Evolutionary conservation across 1,139 yeast genomes (phyloP), one percentile per base, ranked within the genome.

Genomic region (Yamadazyma friedrichii): DNA sequence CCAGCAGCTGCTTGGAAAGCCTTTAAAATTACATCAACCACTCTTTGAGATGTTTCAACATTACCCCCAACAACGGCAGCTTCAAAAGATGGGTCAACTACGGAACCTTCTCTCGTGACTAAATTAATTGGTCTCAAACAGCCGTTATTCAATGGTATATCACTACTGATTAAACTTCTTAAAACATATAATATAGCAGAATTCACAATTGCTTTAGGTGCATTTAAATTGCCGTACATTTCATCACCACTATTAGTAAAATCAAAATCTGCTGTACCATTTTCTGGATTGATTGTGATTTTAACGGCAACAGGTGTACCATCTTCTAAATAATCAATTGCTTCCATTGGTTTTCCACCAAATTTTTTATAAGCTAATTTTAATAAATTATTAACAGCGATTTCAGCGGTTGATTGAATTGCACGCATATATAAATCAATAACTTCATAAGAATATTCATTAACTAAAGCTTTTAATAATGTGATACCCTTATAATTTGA

Each of bases 11-110:
- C 86, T 46, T 76, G 73, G 56, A 87, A 86, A 0, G 95, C 88
- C 51, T 79, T 80, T 53, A 88, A 68, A 44, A 87, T 75, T 3
- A 84, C 89, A 60, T 87, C 95, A 2, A 88, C 85, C 33, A 88
- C 80, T 46, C 95, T 71, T 61, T 88, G 95, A 1, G 93, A 81
- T 0, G 95, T 87, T 59, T 84, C 84, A n/a, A 86, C 94, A 57
- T 87, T 88, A 6, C 95, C 95, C 24, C 95, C 96, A 9, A 86
- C 94, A 3, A 85, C 89, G 1, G 95, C 96, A 13, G 93, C 93
- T 36, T 84, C 88, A 31, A 70, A 73, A 2, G 83, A 73, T 2
- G 95, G 95, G 35, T 82, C 71, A 20, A 88, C 72, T 6, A 88
- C 71, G 1, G 88, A 78, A 0, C 85, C 85, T 38, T 77, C 77